These are phyloP conservation scores for Aphanoascus verrucosus DNA, from an alignment of 2,329 filamentous ascomycete species.

Conservation along the genomic window DNA sequence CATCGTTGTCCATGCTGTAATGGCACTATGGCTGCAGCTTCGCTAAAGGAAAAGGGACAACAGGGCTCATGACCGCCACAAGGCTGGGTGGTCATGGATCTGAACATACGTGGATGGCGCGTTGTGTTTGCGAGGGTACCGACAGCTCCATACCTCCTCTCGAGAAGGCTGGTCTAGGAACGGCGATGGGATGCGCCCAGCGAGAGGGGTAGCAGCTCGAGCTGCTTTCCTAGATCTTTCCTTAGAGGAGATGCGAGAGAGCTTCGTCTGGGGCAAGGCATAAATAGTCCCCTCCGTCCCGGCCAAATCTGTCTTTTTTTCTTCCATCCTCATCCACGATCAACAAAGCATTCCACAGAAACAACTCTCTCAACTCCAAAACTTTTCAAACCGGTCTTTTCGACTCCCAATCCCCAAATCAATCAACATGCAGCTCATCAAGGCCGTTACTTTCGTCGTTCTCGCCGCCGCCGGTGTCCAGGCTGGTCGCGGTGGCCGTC, in stretches of 20 bases:
- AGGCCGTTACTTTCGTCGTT: constrained; percentile 12
- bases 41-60: constrained; percentile 8
- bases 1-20: not conserved
- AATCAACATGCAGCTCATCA: constrained; percentile 16
- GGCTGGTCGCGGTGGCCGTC: constrained; percentile 1
- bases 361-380: not conserved
- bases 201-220: not conserved
- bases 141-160: not conserved
- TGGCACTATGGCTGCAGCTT: constrained; percentile 5
- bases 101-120: constrained; percentile 7
- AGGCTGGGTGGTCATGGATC: not conserved
- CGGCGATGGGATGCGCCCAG: not conserved
- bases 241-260: not conserved
- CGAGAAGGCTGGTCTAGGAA: not conserved
- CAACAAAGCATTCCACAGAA: constrained; percentile 8
- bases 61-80: constrained; percentile 9
- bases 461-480: constrained; percentile 8
- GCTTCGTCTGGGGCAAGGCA: constrained; percentile 2
- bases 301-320: constrained; percentile 1
- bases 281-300: constrained; percentile 11
- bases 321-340: constrained; percentile 1
- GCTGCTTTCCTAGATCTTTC: not conserved
- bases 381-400: constrained; percentile 7
- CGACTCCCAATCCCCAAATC: constrained; percentile 9
- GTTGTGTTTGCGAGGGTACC: not conserved